Evolutionary conservation across 192 early-diverging fungal genomes (phyloP).

Genomic region (Gonapodya sp.): DNA sequence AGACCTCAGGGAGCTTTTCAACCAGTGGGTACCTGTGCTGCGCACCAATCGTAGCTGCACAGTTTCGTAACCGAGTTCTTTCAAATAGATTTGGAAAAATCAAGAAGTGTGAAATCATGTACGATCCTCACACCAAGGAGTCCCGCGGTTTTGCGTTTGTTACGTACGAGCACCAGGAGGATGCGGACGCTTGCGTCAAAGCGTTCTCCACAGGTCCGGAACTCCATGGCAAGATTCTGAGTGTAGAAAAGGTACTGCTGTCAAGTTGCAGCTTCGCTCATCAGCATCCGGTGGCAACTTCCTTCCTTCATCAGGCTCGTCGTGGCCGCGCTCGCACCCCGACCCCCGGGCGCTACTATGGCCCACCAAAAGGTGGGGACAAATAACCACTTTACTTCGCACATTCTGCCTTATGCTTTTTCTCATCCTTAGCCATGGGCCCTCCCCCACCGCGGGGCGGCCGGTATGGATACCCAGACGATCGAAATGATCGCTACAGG

Average conservation of each 20-base stretch:
- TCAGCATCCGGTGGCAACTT: slow-evolving; percentile 1
- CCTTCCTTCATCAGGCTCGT: slow-evolving; percentile 42
- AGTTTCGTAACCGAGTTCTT: neutral
- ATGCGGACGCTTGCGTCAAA: slow-evolving; percentile 29
- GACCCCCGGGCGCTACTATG: slow-evolving; percentile 70
- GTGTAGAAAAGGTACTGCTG: slow-evolving; percentile 29
- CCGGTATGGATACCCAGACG: neutral
- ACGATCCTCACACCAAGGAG: slow-evolving; percentile 67
- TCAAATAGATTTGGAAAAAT: slow-evolving; percentile 27
- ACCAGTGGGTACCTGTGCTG: slow-evolving; percentile 34
- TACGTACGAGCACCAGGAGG: slow-evolving; percentile 22
- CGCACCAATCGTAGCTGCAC: too few species aligned
- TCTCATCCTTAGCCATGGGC: neutral
- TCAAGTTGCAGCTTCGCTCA: neutral
- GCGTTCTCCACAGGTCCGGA: slow-evolving; percentile 24
- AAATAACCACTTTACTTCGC: neutral
- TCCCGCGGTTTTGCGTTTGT: slow-evolving; percentile 55
- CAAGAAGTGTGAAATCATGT: slow-evolving; percentile 60
- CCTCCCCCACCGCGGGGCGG: neutral
- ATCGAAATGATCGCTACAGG: neutral
- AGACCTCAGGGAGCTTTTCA: slow-evolving; percentile 62
- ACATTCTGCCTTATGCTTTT: neutral
- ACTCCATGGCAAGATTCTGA: slow-evolving; percentile 26
- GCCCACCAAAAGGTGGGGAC: slow-evolving; percentile 49
- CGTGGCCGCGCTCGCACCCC: slow-evolving; percentile 58